Evolutionary conservation across 192 early-diverging fungal genomes (phyloP), one percentile per base, ranked within the genome.

Genomic region (Podochytrium sp.): DNA sequence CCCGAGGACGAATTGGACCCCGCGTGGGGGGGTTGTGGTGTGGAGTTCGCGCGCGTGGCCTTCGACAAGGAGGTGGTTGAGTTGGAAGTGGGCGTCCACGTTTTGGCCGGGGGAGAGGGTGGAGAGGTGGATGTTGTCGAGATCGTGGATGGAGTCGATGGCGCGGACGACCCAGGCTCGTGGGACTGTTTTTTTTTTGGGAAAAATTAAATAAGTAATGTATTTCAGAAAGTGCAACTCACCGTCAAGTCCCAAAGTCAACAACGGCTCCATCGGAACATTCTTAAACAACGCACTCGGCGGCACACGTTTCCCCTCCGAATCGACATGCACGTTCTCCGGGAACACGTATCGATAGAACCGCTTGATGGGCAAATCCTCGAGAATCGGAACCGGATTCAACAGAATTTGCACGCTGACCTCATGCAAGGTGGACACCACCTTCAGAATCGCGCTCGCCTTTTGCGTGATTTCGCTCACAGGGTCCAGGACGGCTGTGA

Each of bases 271-370:
- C 1, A 83, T 80, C 0, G 97, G 97, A 23, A 98, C 72, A 27
- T 83, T 83, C 16, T 75, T 72, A 81, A 99, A 96, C 37, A 83
- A 84, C 2, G 92, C 93, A 25, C 77, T 75, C 10, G 92, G 86
- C 4, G 73, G 29, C 6, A 74, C 29, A 25, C 3, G 55, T 42
- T 42, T 47, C 61, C 78, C 71, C 0, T 79, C 65, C 6, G 51
- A 23, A 81, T 92, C 87, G 80, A 96, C 96, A 37, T 74, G 73
- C 2, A 89, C 87, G 41, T 85, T 79, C 2, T 79, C 75, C 14
- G 87, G 83, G 63, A 91, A 84, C 23, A 95, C 90, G 78, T 94
- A 97, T 47, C 95, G 89, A 75, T 97, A 99, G 80, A 97, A 97
- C 16, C 94, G 82, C 55, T 90, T 93, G 29, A 96, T 74, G 0